Base-by-base conservation (phyloP, 2,329 filamentous ascomycete genomes). In the Macrophomina phaseolina region DNA sequence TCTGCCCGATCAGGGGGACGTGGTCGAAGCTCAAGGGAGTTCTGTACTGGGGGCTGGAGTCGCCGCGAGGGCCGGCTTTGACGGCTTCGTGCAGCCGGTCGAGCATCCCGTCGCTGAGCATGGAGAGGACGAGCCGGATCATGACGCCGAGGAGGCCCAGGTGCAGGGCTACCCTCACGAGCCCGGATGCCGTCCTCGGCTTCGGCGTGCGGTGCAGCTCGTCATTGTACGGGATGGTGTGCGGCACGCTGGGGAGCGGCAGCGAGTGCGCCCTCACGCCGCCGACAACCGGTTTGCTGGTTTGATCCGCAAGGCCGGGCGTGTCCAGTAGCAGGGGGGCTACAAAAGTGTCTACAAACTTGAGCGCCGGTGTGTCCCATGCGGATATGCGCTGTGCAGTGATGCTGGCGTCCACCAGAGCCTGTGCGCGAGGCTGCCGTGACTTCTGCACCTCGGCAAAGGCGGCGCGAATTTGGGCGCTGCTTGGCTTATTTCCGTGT, bases 191-290 rank as follows among this genome's bases (percentile, higher is more conserved):
- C 14, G 14, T 18, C 14, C 51, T 16, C 32, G 30, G 51, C 5
- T 2, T 16, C 7, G 32, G 51, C 30, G 51, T 16, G 12, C 18
- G 12, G 51, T 55, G 32, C 16, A 60, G 64, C 49, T 68, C 67
- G 38, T 68, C 67, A 11, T 67, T 23, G 46, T 49, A 68, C 9
- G 46, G 52, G 14, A 67, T 60, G 14, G 11, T 45, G 36, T 67
- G 67, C 16, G 42, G 64, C 6, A 52, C 30, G 16, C 8, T 36
- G 3, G 64, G 67, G 4, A 67, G 16, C 3, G 40, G 23, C 4
- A 67, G 5, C 36, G 51, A 51, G 1, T 60, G 45, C 4, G 60
- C 28, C 12, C 60, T 49, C 7, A 34, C 32, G 14, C 49, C 67
- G 4, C 64, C 56, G 18, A 53, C 40, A 4, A 36, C 28, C 3